Evolutionary conservation across 768 basidiomycete species (phyloP).

Genomic region (Mycena capillaripes): DNA sequence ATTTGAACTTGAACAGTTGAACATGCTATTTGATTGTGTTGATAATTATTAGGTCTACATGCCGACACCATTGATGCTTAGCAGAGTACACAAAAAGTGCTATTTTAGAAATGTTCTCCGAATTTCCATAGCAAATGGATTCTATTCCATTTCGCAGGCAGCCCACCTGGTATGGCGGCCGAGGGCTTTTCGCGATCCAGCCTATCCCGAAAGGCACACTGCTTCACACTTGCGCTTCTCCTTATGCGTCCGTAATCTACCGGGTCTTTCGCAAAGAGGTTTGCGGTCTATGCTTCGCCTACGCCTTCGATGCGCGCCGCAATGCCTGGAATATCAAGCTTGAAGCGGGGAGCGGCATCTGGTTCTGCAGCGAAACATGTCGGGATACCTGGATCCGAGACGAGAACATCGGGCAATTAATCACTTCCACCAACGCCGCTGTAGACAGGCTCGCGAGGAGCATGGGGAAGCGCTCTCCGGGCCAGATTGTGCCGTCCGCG

Average conservation of each 20-base stretch:
- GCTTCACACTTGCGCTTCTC: conserved; percentile 59
- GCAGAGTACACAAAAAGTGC: too few species aligned
- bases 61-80: background rate
- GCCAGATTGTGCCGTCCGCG: conserved; percentile 33
- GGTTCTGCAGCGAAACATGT: conserved; percentile 71
- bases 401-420: conserved; percentile 45
- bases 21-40: background rate
- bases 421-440: conserved; percentile 49
- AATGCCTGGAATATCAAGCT: conserved; percentile 61
- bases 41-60: background rate
- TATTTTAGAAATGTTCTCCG: conserved; percentile 11
- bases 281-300: conserved; percentile 75
- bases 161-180: conserved; percentile 63
- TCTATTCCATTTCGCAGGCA: conserved; percentile 31
- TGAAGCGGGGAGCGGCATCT: conserved; percentile 57
- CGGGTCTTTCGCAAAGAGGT: conserved; percentile 77
- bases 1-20: too few species aligned
- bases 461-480: conserved; percentile 45
- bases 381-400: conserved; percentile 58
- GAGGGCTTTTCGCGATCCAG: conserved; percentile 64
- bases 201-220: conserved; percentile 58
- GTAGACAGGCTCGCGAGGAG: conserved; percentile 51
- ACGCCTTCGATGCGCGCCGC: conserved; percentile 65
- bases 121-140: background rate
- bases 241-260: conserved; percentile 71